Conservation (phyloP, 192 early-diverging fungal genomes). For the Backusella sp. region DNA sequence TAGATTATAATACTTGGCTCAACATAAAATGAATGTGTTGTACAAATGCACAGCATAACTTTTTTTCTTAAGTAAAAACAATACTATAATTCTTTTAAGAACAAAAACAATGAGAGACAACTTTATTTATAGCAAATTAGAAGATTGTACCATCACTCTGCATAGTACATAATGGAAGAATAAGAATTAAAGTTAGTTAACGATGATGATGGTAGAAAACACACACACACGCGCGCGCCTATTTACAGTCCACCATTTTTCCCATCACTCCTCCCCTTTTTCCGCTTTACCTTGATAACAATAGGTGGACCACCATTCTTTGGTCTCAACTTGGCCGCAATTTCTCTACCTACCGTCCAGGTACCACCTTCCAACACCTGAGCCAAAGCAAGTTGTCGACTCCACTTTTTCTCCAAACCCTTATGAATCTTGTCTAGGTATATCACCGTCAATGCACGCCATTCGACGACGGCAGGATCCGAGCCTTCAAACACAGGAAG, state of each 20-base stretch:
- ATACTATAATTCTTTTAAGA: background rate
- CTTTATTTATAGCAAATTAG: conserved; percentile 15
- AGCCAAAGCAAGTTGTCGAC: conserved; percentile 66
- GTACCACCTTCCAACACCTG: conserved; percentile 92
- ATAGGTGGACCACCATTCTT: conserved; percentile 85
- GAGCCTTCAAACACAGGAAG: conserved; percentile 72
- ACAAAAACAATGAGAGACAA: background rate
- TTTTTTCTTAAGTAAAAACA: background rate
- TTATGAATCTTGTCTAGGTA: conserved; percentile 74
- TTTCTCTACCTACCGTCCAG: conserved; percentile 92
- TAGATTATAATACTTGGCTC: background rate
- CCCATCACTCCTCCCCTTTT: background rate
- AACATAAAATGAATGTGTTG: background rate
- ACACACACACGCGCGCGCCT: background rate
- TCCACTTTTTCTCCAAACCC: conserved; percentile 45
- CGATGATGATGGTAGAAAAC: background rate
- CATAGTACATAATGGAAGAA: background rate
- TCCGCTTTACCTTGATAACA: conserved; percentile 57
- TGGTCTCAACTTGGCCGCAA: conserved; percentile 73
- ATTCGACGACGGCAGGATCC: conserved; percentile 88
- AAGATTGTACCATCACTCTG: conserved; percentile 35
- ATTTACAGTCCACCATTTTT: background rate
- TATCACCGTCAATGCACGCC: conserved; percentile 89
- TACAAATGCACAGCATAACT: background rate
- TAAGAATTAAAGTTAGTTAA: background rate